A percentile compares a stretch with the other conserved stretches of the same genome.
phyloP scores from a whole-genome alignment of 2,329 filamentous ascomycete species.

The Akanthomyces uredinophilus region DNA sequence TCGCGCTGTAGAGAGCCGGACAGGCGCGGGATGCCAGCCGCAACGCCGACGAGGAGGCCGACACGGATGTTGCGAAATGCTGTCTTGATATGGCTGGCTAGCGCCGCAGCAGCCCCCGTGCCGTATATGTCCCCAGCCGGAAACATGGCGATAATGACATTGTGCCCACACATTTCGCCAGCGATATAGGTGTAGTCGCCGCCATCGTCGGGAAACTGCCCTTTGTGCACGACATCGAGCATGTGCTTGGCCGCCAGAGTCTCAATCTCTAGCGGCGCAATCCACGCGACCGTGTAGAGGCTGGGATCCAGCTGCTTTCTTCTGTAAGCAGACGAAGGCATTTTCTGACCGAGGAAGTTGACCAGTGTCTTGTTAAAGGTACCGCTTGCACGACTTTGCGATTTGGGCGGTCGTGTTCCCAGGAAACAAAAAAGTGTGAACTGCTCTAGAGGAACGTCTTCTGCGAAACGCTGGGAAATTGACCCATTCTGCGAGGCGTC shows the following conservation, averaged over 20 bases:
- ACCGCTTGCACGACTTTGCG: too few relatives aligned
- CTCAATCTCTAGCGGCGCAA: slow-evolving; percentile 28
- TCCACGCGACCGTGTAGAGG: slow-evolving; percentile 25
- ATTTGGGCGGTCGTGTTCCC: too few relatives aligned
- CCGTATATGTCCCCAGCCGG: slow-evolving; percentile 17
- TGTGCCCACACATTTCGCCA: slow-evolving; percentile 31
- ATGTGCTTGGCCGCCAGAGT: slow-evolving; percentile 29
- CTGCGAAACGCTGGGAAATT: too few relatives aligned
- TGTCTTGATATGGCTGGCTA: slow-evolving; percentile 30
- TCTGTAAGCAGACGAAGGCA: background rate
- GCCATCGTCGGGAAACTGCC: slow-evolving; percentile 27
- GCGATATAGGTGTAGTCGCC: slow-evolving; percentile 33
- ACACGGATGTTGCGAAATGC: slow-evolving; percentile 33
- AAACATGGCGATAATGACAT: slow-evolving; percentile 29
- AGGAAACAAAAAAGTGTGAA: too few relatives aligned
- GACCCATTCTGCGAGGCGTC: too few relatives aligned
- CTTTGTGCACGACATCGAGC: slow-evolving; percentile 28
- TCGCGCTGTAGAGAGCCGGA: slow-evolving; percentile 19
- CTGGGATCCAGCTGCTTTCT: slow-evolving; percentile 13
- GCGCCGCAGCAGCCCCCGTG: slow-evolving; percentile 11
- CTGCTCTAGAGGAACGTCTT: too few relatives aligned
- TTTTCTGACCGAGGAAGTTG: too few relatives aligned
- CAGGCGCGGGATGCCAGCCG: slow-evolving; percentile 29
- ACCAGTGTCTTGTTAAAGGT: too few relatives aligned
- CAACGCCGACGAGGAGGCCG: slow-evolving; percentile 33